Percentiles rank a stretch among this genome's conserved stretches.
Conservation (phyloP, 2,329 filamentous ascomycete genomes). For the Ophiocordyceps australis region DNA sequence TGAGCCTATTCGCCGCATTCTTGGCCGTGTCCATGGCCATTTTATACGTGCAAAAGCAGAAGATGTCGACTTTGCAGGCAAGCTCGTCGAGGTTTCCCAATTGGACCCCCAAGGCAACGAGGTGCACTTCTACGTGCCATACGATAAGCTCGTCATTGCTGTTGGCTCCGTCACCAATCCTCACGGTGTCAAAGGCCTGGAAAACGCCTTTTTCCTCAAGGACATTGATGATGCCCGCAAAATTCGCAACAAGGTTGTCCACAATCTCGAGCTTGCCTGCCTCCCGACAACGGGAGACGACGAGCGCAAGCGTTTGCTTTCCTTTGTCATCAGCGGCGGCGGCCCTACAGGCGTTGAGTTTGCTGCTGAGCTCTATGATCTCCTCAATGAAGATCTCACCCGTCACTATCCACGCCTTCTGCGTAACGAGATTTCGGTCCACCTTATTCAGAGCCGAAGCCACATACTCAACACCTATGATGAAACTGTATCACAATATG, state of each 20-base stretch:
- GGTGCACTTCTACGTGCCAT: slow-evolving; percentile 78
- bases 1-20: slow-evolving; percentile 77
- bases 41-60: slow-evolving; percentile 79
- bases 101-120: slow-evolving; percentile 52
- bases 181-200: slow-evolving; percentile 86
- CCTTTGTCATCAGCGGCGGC: slow-evolving; percentile 90
- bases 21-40: slow-evolving; percentile 63
- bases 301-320: slow-evolving; percentile 72
- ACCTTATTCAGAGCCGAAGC: slow-evolving; percentile 83
- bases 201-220: slow-evolving; percentile 90
- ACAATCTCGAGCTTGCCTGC: slow-evolving; percentile 79
- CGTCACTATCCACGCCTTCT: slow-evolving; percentile 71
- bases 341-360: slow-evolving; percentile 96
- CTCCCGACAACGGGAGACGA: slow-evolving; percentile 83
- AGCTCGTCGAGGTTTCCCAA: slow-evolving; percentile 75
- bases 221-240: slow-evolving; percentile 80
- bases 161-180: slow-evolving; percentile 88
- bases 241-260: slow-evolving; percentile 76
- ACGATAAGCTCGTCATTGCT: slow-evolving; percentile 87
- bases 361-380: slow-evolving; percentile 86
- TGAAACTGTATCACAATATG: slow-evolving; percentile 80
- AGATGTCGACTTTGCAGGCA: slow-evolving; percentile 80
- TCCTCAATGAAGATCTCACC: slow-evolving; percentile 86
- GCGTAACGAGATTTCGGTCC: slow-evolving; percentile 95
- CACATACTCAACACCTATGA: slow-evolving; percentile 98